phyloP scores from a whole-genome alignment of 257 asterid genomes.

The Penstemon newberryi region DNA sequence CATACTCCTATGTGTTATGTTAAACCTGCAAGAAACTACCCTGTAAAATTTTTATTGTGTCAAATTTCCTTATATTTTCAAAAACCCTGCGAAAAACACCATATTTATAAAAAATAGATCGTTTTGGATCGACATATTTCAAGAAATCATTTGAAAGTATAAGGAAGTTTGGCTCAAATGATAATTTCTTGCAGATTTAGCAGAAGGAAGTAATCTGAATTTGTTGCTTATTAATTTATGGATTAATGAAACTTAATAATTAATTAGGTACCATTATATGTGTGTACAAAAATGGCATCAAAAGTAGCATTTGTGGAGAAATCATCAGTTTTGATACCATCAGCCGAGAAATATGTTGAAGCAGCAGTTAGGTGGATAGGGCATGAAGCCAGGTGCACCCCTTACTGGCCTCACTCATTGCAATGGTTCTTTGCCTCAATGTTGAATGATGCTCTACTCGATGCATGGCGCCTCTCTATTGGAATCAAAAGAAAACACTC shows the following conservation, averaged over 20 bases:
- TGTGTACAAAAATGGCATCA: constrained; percentile 72
- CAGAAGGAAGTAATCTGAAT: too few species aligned
- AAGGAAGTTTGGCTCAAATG: too few species aligned
- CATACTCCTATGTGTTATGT: too few species aligned
- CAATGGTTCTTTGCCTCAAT: constrained; percentile 67
- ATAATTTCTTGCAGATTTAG: too few species aligned
- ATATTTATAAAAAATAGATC: too few species aligned
- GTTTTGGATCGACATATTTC: too few species aligned
- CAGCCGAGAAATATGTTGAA: constrained; percentile 53
- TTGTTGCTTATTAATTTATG: too few species aligned
- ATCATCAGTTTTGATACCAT: constrained; percentile 60
- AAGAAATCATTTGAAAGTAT: too few species aligned
- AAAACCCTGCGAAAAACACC: too few species aligned
- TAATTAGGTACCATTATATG: constrained; percentile 73
- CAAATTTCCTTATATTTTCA: too few species aligned
- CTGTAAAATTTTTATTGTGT: too few species aligned
- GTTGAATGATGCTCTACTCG: constrained; percentile 52
- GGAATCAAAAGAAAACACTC: constrained; percentile 36
- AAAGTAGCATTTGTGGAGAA: constrained; percentile 57
- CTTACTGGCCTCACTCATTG: constrained; percentile 73
- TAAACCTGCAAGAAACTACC: too few species aligned
- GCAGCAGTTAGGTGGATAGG: constrained; percentile 64
- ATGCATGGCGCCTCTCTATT: constrained; percentile 59
- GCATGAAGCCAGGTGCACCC: constrained; percentile 59
- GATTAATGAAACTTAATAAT: neutral